Percentiles rank a stretch among this genome's conserved stretches.
Conservation (phyloP, 2,329 filamentous ascomycete species). For the Alternaria dauci region DNA sequence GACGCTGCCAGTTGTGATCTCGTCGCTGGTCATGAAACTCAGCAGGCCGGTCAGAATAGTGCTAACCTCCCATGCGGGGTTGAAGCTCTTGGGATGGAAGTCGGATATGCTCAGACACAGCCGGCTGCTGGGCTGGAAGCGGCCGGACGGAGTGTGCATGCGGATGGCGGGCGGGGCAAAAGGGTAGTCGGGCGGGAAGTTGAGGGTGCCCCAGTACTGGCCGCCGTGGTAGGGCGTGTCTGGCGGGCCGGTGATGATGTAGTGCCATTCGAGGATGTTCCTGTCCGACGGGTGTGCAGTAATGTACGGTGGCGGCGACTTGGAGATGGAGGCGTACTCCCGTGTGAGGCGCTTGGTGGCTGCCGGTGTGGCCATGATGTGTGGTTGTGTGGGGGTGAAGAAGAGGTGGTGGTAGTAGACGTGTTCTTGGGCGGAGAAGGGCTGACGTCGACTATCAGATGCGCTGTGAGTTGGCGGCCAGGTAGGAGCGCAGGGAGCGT, state of each 20-base stretch:
- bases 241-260: conserved; percentile 92
- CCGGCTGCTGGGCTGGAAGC: conserved; percentile 91
- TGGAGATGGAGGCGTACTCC: conserved; percentile 71
- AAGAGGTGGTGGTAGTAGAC: conserved; percentile 5
- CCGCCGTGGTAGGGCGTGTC: conserved; percentile 92
- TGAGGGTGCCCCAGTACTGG: conserved; percentile 97
- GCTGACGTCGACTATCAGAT: conserved; percentile 7
- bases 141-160: conserved; percentile 97
- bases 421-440: conserved; percentile 5
- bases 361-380: conserved; percentile 51
- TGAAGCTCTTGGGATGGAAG: conserved; percentile 98
- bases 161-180: conserved; percentile 97
- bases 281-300: conserved; percentile 86
- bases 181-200: conserved; percentile 95
- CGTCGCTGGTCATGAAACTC: conserved; percentile 98
- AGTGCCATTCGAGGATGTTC: conserved; percentile 96
- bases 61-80: conserved; percentile 96
- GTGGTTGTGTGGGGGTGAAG: conserved; percentile 5
- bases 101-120: conserved; percentile 96
- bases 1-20: conserved; percentile 96
- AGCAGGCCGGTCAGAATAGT: conserved; percentile 94
- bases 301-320: conserved; percentile 88
- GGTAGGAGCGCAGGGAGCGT: not conserved
- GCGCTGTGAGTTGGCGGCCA: conserved; percentile 11
- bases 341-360: conserved; percentile 62